Evolutionary conservation across 352 stramenopile genomes (phyloP), one percentile per base, ranked within the genome.

Genomic region (Phytophthora megakarya): DNA sequence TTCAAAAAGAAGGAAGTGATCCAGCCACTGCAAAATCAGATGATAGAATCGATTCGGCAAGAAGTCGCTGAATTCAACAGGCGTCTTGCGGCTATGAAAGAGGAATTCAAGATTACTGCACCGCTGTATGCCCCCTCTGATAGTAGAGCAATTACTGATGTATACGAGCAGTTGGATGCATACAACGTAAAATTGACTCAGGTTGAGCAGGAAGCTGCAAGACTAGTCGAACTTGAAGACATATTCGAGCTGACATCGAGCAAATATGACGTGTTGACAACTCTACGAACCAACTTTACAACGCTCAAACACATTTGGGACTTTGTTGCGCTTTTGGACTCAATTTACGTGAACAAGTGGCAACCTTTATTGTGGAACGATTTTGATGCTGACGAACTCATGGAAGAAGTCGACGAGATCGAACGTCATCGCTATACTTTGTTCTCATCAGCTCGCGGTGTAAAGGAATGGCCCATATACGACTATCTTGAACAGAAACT

Each of bases 401-500:
- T 98, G 76, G 86, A 90, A 46, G 75, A 97, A 69, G 96, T 98
- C 7, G 97, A 98, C 55, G 76, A 79, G 23, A 56, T 91, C 8
- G 84, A 90, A 35, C 74, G 72, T 10, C 67, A 66, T 60, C 96
- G 69, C 22, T 85, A 67, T 58, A 73, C 52, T 62, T 74, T 84
- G 62, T 90, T 74, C 69, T 80, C 62, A 60, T 76, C 62, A 42
- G 40, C 86, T 61, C 69, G 80, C 18, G 55, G 67, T 6, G 71
- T 97, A 40, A 97, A 97, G 46, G 88, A 94, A n/a, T 98, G 95
- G 95, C 69, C 93, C 35, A 87, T 98, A 13, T 98, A 97, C 68
- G 86, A 88, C 65, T 78, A 96, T 52, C 81, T 98, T 33, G 84
- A 94, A 51, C 81, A 97, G 51, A 88, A 86, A 30, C 79, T 98